Evolutionary conservation across 352 stramenopile species (phyloP), one percentile per base, ranked within the genome.

Genomic region (Globisporangium acanthophoron): DNA sequence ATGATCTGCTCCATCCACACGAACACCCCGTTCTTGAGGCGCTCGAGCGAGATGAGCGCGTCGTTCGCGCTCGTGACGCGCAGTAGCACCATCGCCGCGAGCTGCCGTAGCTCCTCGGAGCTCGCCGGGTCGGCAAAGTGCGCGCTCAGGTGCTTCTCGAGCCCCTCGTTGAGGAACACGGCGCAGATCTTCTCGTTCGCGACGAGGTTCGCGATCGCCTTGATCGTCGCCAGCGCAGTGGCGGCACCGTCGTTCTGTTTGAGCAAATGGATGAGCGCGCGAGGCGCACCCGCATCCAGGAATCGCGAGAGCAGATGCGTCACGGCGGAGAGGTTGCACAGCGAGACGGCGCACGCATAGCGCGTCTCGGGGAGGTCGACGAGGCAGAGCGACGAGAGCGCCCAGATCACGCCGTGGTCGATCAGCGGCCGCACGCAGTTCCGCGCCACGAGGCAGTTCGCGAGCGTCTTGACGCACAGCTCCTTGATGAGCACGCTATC

Each of bases 1-100:
- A 88, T 87, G 57, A 90, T 90, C 62, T 90, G 76, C 56, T 90
- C 78, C 80, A 88, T 88, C 80, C 80, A 90, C 4, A 85, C 66
- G 11, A 90, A 79, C 47, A 87, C 78, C 15, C 74, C 76, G 40
- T 73, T 60, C 46, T 82, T 85, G 5, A 87, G 53, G 53, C 72
- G 74, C n/a, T 90, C 82, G 0, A 79, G 62, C 15, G 76, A 87
- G 57, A 88, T 76, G 52, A 88, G 58, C 0, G 78, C 76, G 46
- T 90, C 79, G 55, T 89, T 89, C 16, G 78, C 74, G 48, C 83
- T 90, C 5, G 83, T 86, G 40, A 88, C 76, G 11, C 80, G 69
- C 24, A 92, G 60, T 2, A 92, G 55, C 41, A 89, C 72, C 78
- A 90, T 90, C 11, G 83, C 80, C 18, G 76, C 68, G 35, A 90